Evolutionary conservation across 2,329 filamentous ascomycete species (phyloP), one percentile per base, ranked within the genome.

Genomic region (Blumeria graminis): DNA sequence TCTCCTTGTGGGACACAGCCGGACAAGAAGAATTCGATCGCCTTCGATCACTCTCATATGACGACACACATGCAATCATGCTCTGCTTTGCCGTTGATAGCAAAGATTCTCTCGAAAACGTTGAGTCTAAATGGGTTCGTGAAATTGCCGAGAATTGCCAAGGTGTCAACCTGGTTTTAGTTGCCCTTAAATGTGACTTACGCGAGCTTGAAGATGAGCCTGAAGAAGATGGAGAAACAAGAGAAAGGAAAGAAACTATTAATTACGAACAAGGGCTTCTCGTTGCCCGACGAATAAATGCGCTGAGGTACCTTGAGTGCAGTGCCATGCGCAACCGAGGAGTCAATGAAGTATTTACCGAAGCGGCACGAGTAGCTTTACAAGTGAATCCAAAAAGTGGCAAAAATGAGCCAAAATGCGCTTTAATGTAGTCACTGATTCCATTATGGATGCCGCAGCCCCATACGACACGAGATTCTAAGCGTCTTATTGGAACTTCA

Each of bases 1-100:
- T 98, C 57, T 95, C 90, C 58, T 77, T 98, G 58, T 98, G 92
- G 92, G 92, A 98, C 69, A 98, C 92, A 0, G 92, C 92, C 41
- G 92, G 92, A 32, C 92, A 98, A 71, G 92, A 98, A 74, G 92
- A 98, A 77, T 98, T 96, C 72, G 92, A 98, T 71, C 82, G 92
- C 56, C 73, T 98, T 69, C 85, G 92, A 66, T 94, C 88, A 61
- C 79, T 98, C 56, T 95, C 89, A 54, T 98, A 98, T 70, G 92
- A 82, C 62, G 92, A 98, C 68, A 98, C 92, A 56, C 92, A 98
- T 67, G 81, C 93, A 48, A 94, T 98, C 65, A 95, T 98, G 84
- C 85, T 98, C 63, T 98, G 92, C 74, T 98, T 96, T 72, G 92
- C 86, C 64, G 86, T 96, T 68, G 92, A 98, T 71, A 94, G 86